Evolutionary conservation across 805 yeast species (phyloP).

Genomic region (Sugiyamaella marilandica): DNA sequence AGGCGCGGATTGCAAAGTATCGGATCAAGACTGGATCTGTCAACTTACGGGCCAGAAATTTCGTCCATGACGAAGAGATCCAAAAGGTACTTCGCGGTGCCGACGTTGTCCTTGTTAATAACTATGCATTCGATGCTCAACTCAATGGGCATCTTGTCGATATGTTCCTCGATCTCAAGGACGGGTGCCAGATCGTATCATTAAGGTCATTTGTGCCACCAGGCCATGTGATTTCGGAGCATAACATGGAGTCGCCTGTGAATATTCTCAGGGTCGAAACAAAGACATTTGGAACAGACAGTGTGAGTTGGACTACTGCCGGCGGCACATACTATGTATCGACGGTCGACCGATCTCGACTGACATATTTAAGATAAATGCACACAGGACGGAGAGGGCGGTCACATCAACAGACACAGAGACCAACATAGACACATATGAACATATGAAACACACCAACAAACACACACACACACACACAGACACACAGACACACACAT

Average conservation of each 20-base stretch:
- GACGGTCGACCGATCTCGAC: constrained; percentile 45
- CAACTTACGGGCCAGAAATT: constrained; percentile 62
- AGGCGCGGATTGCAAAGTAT: constrained; percentile 51
- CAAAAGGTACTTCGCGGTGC: constrained; percentile 50
- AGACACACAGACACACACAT: no score
- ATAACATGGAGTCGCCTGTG: constrained; percentile 51
- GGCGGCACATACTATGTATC: constrained; percentile 77
- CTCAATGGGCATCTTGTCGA: constrained; percentile 64
- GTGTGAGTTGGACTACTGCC: constrained; percentile 84
- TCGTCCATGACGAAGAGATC: constrained; percentile 61
- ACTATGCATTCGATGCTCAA: constrained; percentile 75
- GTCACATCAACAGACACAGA: neutral
- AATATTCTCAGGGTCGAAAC: constrained; percentile 62
- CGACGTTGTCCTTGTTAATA: constrained; percentile 73
- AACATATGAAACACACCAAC: neutral
- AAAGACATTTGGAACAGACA: constrained; percentile 57
- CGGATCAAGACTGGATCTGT: constrained; percentile 60
- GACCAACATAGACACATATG: neutral
- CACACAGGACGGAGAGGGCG: no score
- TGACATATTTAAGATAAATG: constrained; percentile 15
- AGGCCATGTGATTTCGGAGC: constrained; percentile 57
- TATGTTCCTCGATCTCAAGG: constrained; percentile 56
- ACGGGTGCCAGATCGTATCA: constrained; percentile 76
- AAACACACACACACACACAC: no score
- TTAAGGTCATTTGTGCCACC: constrained; percentile 75